phyloP scores from a whole-genome alignment of 495 filamentous ascomycete genomes.

The Apodospora peruviana region DNA sequence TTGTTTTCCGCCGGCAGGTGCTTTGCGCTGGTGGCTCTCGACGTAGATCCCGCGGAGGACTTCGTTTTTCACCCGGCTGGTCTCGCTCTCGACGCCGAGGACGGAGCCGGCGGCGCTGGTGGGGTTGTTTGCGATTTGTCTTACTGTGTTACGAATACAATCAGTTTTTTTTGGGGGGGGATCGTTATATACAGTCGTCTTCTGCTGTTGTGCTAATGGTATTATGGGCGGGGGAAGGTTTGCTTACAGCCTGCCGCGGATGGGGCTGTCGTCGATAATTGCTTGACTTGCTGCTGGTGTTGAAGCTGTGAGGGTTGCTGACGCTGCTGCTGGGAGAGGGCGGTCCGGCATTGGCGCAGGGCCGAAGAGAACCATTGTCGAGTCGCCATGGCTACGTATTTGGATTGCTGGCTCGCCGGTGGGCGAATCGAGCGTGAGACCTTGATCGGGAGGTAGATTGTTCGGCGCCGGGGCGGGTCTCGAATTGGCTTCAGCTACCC shows the following conservation, averaged over 20 bases:
- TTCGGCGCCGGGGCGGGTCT: too few relatives aligned
- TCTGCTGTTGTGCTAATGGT: neutral
- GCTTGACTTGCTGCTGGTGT: slow-evolving; percentile 2
- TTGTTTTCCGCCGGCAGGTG: neutral
- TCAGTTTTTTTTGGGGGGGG: neutral
- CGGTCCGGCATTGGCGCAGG: slow-evolving; percentile 5
- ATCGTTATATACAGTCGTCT: neutral
- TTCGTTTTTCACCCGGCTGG: slow-evolving; percentile 11
- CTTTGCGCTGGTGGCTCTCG: neutral
- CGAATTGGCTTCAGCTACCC: too few relatives aligned
- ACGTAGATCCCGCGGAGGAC: slow-evolving; percentile 2
- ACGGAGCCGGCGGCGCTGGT: slow-evolving; percentile 4
- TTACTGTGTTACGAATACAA: neutral
- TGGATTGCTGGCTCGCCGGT: too few relatives aligned
- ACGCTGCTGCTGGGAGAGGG: neutral
- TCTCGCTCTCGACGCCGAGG: slow-evolving; percentile 3
- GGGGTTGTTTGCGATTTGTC: too few relatives aligned
- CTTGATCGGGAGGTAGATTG: too few relatives aligned
- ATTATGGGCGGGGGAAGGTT: neutral
- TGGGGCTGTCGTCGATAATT: slow-evolving; percentile 10
- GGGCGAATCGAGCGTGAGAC: too few relatives aligned
- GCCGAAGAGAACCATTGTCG: slow-evolving; percentile 9
- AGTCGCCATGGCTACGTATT: slow-evolving; percentile 15
- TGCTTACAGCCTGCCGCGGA: slow-evolving; percentile 5
- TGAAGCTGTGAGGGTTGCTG: neutral